Percentiles rank a stretch among this genome's conserved stretches.
Conservation (phyloP, 768 basidiomycete species). For the Arthromyces matolae region DNA sequence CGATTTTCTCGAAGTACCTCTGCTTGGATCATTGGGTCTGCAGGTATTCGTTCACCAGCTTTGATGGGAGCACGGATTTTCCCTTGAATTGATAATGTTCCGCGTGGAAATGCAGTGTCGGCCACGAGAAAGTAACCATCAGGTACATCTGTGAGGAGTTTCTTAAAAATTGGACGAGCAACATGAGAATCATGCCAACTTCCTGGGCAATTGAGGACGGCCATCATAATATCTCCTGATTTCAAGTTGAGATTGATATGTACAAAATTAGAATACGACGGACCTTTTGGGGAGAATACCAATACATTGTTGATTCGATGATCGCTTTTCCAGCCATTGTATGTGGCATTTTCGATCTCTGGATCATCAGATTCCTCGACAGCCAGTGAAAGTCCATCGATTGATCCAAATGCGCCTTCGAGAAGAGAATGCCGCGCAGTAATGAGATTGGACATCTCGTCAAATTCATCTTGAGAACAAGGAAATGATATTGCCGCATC, state of each 20-base stretch:
- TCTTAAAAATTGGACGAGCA: conserved; percentile 29
- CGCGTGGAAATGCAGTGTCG: conserved; percentile 33
- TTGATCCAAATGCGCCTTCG: conserved; percentile 34
- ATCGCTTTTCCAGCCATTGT: conserved; percentile 39
- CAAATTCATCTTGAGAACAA: conserved; percentile 23
- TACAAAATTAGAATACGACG: conserved; percentile 1
- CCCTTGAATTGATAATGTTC: conserved; percentile 15
- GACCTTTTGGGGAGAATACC: conserved; percentile 25
- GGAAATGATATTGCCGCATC: conserved; percentile 29
- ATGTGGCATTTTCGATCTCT: conserved; percentile 40
- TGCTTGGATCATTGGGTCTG: neutral
- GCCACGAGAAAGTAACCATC: conserved; percentile 30
- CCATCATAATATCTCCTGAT: conserved; percentile 30
- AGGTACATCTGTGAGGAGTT: conserved; percentile 23
- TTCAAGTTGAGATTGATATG: neutral
- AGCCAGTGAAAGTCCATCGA: conserved; percentile 38
- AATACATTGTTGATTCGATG: conserved; percentile 37
- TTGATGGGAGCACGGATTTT: conserved; percentile 29
- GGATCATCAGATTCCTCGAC: conserved; percentile 31
- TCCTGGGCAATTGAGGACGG: conserved; percentile 33
- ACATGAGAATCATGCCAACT: conserved; percentile 42
- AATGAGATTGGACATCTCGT: conserved; percentile 24
- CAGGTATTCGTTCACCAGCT: conserved; percentile 15
- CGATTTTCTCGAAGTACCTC: conserved; percentile 2
- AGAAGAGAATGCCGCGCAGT: conserved; percentile 29